A percentile compares a stretch with the other conserved stretches of the same genome.
Evolutionary conservation across 2,329 filamentous ascomycete genomes (phyloP).

Genomic region (Tolypocladium cylindrosporum): DNA sequence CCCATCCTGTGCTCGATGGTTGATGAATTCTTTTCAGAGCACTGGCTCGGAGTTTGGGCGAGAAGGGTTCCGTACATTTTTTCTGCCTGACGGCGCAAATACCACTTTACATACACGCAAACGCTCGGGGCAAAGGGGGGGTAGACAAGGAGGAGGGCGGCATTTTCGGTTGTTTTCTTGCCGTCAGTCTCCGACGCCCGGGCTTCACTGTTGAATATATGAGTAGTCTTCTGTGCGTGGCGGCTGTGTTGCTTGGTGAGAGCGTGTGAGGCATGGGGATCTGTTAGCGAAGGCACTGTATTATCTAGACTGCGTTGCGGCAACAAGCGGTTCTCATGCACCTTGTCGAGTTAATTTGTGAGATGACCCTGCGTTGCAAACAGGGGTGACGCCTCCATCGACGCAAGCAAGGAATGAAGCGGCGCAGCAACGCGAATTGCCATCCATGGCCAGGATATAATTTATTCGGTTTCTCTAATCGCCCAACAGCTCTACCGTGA

Average conservation of each 20-base stretch:
- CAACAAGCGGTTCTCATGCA: not conserved
- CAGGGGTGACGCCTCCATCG: no score
- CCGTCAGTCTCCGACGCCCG: not conserved
- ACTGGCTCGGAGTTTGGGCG: conserved; percentile 1
- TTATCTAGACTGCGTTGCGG: not conserved
- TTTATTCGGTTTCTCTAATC: no score
- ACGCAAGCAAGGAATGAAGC: no score
- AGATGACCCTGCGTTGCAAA: no score
- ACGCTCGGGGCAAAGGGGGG: not conserved
- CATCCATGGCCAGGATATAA: no score
- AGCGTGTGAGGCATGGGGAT: not conserved
- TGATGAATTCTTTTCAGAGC: not conserved
- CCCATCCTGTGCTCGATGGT: not conserved
- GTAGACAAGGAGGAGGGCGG: not conserved
- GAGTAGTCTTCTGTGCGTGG: not conserved
- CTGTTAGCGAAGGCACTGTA: not conserved
- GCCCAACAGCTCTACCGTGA: no score
- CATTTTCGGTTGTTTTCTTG: not conserved
- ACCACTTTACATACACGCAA: conserved; percentile 11
- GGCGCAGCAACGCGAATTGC: no score
- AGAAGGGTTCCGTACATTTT: not conserved
- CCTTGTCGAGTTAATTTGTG: no score
- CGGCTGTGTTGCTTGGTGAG: not conserved
- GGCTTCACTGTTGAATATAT: not conserved
- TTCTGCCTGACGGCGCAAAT: conserved; percentile 1